Base-by-base conservation (phyloP, 164 flowering plant genomes). In the Umbilicus rupestris region DNA sequence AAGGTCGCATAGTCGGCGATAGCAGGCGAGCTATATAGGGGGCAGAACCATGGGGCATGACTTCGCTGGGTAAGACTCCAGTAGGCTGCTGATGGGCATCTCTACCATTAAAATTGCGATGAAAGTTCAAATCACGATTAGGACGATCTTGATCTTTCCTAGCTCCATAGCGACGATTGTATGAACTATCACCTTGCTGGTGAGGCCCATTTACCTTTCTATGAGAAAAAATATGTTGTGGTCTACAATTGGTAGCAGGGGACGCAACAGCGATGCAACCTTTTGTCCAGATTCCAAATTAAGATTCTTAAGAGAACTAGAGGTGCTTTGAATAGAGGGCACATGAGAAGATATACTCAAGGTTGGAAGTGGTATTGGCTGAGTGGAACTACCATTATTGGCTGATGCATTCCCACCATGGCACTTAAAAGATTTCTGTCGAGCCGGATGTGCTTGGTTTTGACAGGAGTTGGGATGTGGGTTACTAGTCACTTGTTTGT, bases 91-190 rank as follows among this genome's bases (percentile, higher is more conserved):
- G 67, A 57, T 80, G 80, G 26, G 46, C 66, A 67, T 85, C 96
- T 73, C 94, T 82, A 39, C 73, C 73, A 65, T 65, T 71, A 74
- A 78, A 80, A 78, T 67, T 73, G n/a, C 85, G 77, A 59, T 69
- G 69, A 62, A 65, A 22, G 69, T 75, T 81, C 87, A 82, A 80
- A 22, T 82, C 87, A 46, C 78, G 78, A 68, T 78, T 80, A 14
- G 71, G 72, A 26, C 88, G 89, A 29, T 89, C 94, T 12, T 77
- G 88, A 42, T 87, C 88, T 29, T 89, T 92, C 76, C 91, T 79
- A 63, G 79, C 77, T 22, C 90, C 88, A 76, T 80, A 75, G 64
- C 71, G 74, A 39, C 80, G 78, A 70, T 83, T 78, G 71, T 76
- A 80, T 44, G 87, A 72, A 64, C 82, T 84, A 76, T 86, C 86